Conservation (phyloP, 2,329 filamentous ascomycete genomes). For the Graphilbum sp. region DNA sequence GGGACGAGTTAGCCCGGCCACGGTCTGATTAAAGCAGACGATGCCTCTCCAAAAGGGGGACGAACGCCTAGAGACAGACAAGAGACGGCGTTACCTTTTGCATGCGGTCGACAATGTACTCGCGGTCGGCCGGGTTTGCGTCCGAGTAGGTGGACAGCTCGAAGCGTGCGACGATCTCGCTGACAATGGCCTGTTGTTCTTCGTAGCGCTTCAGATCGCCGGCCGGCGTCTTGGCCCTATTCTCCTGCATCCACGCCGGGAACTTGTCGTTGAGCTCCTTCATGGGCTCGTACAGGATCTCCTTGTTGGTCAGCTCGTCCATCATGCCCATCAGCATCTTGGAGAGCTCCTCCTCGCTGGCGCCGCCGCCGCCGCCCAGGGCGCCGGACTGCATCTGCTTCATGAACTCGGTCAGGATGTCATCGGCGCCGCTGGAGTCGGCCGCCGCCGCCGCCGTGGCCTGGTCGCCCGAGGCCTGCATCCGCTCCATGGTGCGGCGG, state of each 20-base stretch:
- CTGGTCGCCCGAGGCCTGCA: constrained; percentile 76
- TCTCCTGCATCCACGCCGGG: constrained; percentile 72
- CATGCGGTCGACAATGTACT: constrained; percentile 95
- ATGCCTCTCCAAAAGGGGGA: too few relatives aligned
- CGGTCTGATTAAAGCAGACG: too few relatives aligned
- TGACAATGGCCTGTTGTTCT: constrained; percentile 63
- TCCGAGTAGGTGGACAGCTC: constrained; percentile 71
- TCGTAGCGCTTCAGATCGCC: constrained; percentile 69
- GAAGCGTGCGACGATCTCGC: constrained; percentile 78
- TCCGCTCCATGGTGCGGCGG: constrained; percentile 83
- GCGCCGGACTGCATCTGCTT: constrained; percentile 61
- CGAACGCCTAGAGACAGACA: too few relatives aligned
- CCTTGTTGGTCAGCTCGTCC: constrained; percentile 96
- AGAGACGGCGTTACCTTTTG: constrained; percentile 53
- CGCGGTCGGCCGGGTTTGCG: constrained; percentile 61
- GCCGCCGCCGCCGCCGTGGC: constrained; percentile 64
- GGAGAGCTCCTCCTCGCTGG: constrained; percentile 69
- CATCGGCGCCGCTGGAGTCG: constrained; percentile 40
- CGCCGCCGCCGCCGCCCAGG: constrained; percentile 35
- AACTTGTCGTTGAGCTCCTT: constrained; percentile 92
- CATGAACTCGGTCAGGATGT: constrained; percentile 82
- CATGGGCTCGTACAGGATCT: constrained; percentile 97
- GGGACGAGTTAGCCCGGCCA: constrained; percentile 11
- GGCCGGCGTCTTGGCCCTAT: constrained; percentile 44
- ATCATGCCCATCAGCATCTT: constrained; percentile 97